Evolutionary conservation across 345 rosid species (phyloP), one percentile per base, ranked within the genome.

Genomic region (Acer saccharum): DNA sequence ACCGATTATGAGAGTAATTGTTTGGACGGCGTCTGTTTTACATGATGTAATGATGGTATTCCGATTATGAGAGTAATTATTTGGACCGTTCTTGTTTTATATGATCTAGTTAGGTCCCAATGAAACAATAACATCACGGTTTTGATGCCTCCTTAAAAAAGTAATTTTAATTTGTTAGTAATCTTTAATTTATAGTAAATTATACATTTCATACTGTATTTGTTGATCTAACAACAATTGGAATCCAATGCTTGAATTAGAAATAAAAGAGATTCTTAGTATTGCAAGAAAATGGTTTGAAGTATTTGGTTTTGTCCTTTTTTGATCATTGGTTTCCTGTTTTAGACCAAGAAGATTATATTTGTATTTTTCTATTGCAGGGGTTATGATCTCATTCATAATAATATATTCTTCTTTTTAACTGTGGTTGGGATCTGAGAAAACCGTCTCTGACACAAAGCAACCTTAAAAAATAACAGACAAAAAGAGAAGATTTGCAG

Each of bases 171-270:
- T 10, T 43, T 43, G 10, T 43, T 66, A 68, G 17, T 43, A 66
- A 44, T 27, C 46, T 67, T 61, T 46, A n/a, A 29, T 62, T 65
- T n/a, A 71, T 9, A 74, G 11, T 64, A 52, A 63, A 55, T 61
- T 68, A 20, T 65, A 61, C 46, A 63, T 52, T 73, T 63, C 46
- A 66, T 78, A 71, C 57, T 69, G 75, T 48, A 79, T 74, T 74
- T 78, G n/a, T 78, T 82, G 87, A 84, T 83, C 80, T 63, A 52
- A 78, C 64, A 75, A 46, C 65, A 39, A 68, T 76, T 81, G 79
- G 84, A 79, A 85, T 81, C 89, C 86, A 71, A 78, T 54, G 81
- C 81, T 72, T 8, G 46, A 86, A 65, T 84, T 77, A 50, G 71
- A 83, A 80, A 68, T 55, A 68, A 27, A 61, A 39, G 32, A 43